phyloP scores from a whole-genome alignment of 2,329 filamentous ascomycete species.

The Phoma sp. region DNA sequence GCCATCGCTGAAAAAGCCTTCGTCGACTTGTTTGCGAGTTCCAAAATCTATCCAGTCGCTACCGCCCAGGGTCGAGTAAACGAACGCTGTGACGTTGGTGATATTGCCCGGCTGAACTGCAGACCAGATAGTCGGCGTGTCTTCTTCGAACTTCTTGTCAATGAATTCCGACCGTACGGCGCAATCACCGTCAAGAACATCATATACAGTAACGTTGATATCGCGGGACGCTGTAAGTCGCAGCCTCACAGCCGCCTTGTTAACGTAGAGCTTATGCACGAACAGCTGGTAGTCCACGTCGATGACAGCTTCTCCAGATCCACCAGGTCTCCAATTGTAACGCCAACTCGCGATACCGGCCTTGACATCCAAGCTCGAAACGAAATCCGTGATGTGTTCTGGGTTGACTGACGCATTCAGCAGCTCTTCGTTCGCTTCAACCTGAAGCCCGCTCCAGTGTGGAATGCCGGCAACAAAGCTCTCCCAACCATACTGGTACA shows the following conservation, averaged over 20 bases:
- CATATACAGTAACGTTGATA: conserved; percentile 66
- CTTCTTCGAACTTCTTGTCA: conserved; percentile 62
- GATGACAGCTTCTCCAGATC: conserved; percentile 54
- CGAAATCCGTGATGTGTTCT: conserved; percentile 66
- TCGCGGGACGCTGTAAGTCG: conserved; percentile 64
- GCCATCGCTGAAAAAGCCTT: conserved; percentile 55
- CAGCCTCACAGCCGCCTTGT: conserved; percentile 67
- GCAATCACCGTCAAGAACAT: conserved; percentile 72
- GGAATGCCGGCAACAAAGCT: conserved; percentile 75
- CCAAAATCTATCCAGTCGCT: conserved; percentile 55
- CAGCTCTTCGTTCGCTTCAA: conserved; percentile 62
- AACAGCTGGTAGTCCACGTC: conserved; percentile 72
- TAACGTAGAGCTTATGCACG: conserved; percentile 68
- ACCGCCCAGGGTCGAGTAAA: conserved; percentile 60
- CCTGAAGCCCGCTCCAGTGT: conserved; percentile 69
- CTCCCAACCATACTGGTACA: conserved; percentile 73
- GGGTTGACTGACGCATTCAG: conserved; percentile 68
- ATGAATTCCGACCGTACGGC: conserved; percentile 70
- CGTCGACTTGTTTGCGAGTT: conserved; percentile 55
- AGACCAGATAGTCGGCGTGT: conserved; percentile 65
- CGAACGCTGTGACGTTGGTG: conserved; percentile 67
- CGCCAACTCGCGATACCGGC: conserved; percentile 69
- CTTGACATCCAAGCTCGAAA: conserved; percentile 67
- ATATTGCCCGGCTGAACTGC: conserved; percentile 70
- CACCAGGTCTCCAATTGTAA: conserved; percentile 69